Conservation (phyloP, 176 grass and related monocot genomes). For the Carex littledalei region DNA sequence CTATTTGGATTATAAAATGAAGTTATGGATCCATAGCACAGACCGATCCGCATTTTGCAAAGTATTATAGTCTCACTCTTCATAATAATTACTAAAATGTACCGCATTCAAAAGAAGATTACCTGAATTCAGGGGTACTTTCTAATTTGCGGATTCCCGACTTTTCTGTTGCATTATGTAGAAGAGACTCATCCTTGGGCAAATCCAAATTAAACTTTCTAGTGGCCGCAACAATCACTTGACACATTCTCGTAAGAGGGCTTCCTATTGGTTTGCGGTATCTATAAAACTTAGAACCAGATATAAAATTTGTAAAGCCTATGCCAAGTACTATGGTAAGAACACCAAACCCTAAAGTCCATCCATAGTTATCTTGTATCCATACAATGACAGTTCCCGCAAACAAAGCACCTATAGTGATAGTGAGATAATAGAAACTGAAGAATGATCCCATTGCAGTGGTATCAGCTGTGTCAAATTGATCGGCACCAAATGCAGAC, state of each 20-base stretch:
- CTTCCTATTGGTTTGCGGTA: constrained; percentile 41
- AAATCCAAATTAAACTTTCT: constrained; percentile 28
- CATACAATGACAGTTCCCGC: constrained; percentile 38
- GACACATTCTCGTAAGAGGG: constrained; percentile 33
- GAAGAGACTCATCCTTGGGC: constrained; percentile 24
- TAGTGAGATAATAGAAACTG: constrained; percentile 43
- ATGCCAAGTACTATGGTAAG: constrained; percentile 35
- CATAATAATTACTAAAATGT: background rate
- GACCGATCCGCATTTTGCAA: too few species aligned
- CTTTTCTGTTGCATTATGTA: constrained; percentile 18
- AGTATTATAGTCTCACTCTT: too few species aligned
- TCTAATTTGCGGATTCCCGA: constrained; percentile 9
- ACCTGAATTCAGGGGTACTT: constrained; percentile 32
- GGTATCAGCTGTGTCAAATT: constrained; percentile 39
- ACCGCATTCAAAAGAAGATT: background rate
- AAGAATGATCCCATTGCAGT: constrained; percentile 40
- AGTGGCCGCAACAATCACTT: constrained; percentile 43
- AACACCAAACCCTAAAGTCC: constrained; percentile 38
- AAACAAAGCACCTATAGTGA: constrained; percentile 29
- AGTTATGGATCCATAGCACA: too few species aligned
- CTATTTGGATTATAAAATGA: too few species aligned
- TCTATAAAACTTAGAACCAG: constrained; percentile 37
- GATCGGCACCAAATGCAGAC: constrained; percentile 46
- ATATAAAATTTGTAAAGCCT: constrained; percentile 29
- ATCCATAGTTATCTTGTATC: constrained; percentile 44